A percentile compares a stretch with the other conserved stretches of the same genome.
These are phyloP conservation scores for Coniferiporia weirii DNA, from an alignment of 1,284 basidiomycete species.

Conservation along the genomic window DNA sequence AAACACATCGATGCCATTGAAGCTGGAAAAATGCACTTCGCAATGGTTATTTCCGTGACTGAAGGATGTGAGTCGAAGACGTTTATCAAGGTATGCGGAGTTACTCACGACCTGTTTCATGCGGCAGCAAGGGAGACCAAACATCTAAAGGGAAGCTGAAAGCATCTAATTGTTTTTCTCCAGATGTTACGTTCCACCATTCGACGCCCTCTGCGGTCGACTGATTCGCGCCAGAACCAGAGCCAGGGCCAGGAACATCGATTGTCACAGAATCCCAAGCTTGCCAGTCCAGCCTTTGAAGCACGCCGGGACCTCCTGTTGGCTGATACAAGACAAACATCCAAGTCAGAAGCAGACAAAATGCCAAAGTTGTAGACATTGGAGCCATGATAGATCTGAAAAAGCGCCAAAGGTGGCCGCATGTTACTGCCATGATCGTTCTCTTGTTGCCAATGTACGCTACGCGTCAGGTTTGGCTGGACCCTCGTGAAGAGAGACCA, in stretches of 20 bases:
- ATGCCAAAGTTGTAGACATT: constrained; percentile 53
- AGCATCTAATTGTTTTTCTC: constrained; percentile 39
- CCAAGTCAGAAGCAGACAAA: constrained; percentile 68
- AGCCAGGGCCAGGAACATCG: not conserved
- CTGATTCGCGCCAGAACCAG: constrained; percentile 12
- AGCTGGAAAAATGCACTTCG: constrained; percentile 67
- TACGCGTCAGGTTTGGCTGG: not conserved
- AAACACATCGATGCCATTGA: constrained; percentile 55
- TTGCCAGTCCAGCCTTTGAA: constrained; percentile 84
- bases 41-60: constrained; percentile 79
- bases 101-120: constrained; percentile 74
- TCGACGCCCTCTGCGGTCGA: constrained; percentile 39
- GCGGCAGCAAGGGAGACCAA: constrained; percentile 77
- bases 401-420: constrained; percentile 35
- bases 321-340: constrained; percentile 76
- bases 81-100: constrained; percentile 2
- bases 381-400: constrained; percentile 49
- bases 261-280: constrained; percentile 66
- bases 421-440: constrained; percentile 6
- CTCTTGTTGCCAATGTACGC: not conserved
- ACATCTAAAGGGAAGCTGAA: constrained; percentile 74
- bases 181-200: constrained; percentile 64
- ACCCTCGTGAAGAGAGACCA: not conserved
- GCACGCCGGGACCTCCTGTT: constrained; percentile 59
- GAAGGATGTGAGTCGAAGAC: constrained; percentile 19